Base-by-base conservation (phyloP, 352 stramenopile genomes). In the Hyphochytrium catenoides region DNA sequence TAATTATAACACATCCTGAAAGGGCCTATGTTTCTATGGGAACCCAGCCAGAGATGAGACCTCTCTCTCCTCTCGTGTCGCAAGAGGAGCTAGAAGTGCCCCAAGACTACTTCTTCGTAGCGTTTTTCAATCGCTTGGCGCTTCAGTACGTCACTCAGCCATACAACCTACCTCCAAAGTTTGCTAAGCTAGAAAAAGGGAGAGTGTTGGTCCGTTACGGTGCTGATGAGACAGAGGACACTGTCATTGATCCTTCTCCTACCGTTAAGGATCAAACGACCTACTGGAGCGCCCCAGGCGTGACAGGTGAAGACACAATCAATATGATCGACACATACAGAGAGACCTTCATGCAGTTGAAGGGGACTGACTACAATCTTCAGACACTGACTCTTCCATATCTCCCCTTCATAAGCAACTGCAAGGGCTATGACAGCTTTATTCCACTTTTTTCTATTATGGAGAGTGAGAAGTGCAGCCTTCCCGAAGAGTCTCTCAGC, bases 401-500 rank as follows among this genome's bases (percentile, higher is more conserved):
- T 46, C 33, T 96, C 20, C 88, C 87, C 5, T 97, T 93, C 43
- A 74, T 94, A 32, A 94, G 78, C 4, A 93, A 91, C 35, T 97
- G 88, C 52, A 68, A 72, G 52, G 70, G 86, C 33, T 96, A 91
- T 43, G 88, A 96, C 59, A 94, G 74, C 44, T 81, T 91, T 36
- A 70, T 96, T 41, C 76, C 83, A 2, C 50, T 94, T 0, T 95
- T 85, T 32, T 61, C 85, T 33, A 39, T 95, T 1, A 59, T 94
- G 12, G 84, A 95, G 45, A 87, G 58, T 39, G 59, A 76, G n/a
- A 34, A 82, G 28, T 96, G 87, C 32, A 31, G 64, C 20, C 48
- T 96, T 4, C 87, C 87, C 12, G 62, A 57, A 3, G 58, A 76
- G 31, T 73, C 62, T 11, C 19, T 50, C 47, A 73, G 63, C 1